Evolutionary conservation across 345 rosid genomes (phyloP), one percentile per base, ranked within the genome.

Genomic region (Arabis alpina): DNA sequence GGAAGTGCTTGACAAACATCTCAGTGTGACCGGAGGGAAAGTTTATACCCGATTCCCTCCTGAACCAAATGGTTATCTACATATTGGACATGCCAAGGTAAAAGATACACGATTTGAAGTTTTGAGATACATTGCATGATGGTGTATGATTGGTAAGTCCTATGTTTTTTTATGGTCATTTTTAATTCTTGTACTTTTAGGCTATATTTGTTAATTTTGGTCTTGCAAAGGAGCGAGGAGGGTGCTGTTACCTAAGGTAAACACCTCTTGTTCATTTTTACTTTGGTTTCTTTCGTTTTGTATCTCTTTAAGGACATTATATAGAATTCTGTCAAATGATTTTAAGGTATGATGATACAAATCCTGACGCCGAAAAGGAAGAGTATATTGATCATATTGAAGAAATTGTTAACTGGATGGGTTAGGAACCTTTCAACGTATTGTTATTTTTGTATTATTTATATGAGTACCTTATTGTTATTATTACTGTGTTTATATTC

Each of bases 21-120:
- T 95, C 79, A 83, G 80, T 73, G 77, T 70, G 61, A 92, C 97
- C 11, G 88, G 88, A 8, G 86, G 96, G 12, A 92, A 85, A 69
- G 89, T 95, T 65, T 82, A 81, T 59, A 86, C 93, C 5, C 92
- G 96, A 51, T 95, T 90, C 44, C 98, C 97, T 5, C 99, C 98
- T 47, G 98, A 95, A 82, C 98, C 98, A 72, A 95, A 95, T 87
- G 99, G 99, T 28, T 92, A 92, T 83, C 85, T 92, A 27, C 99
- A 95, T 71, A 95, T 95, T 73, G 99, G 98, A 53, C 99, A 92
- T 84, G 97, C 99, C 24, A 95, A 92, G 93, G 99, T 92, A 83
- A 73, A 54, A 50, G 30, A 4, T 54, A 23, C 60, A 36, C 32
- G 3, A 62, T 23, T 56, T 70, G 55, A 45, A 25, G 42, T 32